phyloP scores from a whole-genome alignment of 2,329 filamentous ascomycete species.

The Pezicula rhizophila region DNA sequence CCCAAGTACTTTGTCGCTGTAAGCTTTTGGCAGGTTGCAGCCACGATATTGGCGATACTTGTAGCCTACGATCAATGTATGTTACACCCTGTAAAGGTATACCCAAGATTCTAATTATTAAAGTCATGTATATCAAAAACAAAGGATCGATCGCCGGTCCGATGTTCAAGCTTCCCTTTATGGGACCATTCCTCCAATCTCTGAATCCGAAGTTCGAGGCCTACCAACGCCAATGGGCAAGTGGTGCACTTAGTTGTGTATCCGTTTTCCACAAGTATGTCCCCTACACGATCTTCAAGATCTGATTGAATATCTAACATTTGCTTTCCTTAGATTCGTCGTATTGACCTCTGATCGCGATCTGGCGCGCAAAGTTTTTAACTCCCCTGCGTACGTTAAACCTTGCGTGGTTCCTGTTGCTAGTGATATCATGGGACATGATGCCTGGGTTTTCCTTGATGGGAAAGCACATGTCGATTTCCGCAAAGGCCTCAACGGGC shows the following conservation, averaged over 20 bases:
- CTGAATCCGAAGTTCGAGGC: constrained; percentile 67
- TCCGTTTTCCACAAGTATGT: constrained; percentile 77
- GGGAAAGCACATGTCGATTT: constrained; percentile 73
- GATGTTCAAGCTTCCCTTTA: constrained; percentile 58
- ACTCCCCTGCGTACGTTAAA: constrained; percentile 67
- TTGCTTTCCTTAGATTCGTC: constrained; percentile 53
- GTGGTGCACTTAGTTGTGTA: constrained; percentile 73
- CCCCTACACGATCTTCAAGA: not conserved
- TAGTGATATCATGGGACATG: constrained; percentile 64
- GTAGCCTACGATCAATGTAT: constrained; percentile 37
- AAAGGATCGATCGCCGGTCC: constrained; percentile 61
- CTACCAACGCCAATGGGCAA: constrained; percentile 73
- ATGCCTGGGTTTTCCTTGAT: constrained; percentile 75
- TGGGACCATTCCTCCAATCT: constrained; percentile 72
- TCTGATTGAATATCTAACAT: not conserved
- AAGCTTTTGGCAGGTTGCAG: constrained; percentile 25
- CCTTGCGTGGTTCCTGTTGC: constrained; percentile 75
- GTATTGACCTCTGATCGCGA: constrained; percentile 73
- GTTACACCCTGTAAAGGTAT: not conserved
- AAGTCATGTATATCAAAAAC: constrained; percentile 54
- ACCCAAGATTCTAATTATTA: not conserved
- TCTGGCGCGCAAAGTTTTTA: constrained; percentile 76
- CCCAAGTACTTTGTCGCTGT: not conserved
- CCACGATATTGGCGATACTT: constrained; percentile 28
- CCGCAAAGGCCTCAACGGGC: constrained; percentile 65